Evolutionary conservation across 306 rosid species (phyloP).

Genomic region (Vicia villosa): DNA sequence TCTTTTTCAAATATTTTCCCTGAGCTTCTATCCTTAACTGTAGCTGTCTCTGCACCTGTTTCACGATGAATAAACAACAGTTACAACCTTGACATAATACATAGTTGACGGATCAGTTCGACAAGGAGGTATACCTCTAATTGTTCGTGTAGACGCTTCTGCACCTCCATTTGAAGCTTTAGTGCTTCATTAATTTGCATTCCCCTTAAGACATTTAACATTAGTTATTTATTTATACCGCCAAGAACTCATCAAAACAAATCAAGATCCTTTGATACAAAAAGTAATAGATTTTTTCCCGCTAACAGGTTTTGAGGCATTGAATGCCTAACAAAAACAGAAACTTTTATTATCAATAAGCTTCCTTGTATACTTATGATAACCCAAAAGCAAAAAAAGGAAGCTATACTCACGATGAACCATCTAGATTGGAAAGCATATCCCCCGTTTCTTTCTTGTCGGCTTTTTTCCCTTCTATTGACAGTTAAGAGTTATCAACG

Average conservation of each 20-base stretch:
- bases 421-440: constrained; percentile 72
- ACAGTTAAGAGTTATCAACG: constrained; percentile 42
- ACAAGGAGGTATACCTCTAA: constrained; percentile 70
- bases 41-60: constrained; percentile 97
- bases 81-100: constrained; percentile 2
- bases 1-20: constrained; percentile 95
- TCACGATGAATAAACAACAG: constrained; percentile 14
- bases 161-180: constrained; percentile 99
- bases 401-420: constrained; percentile 85
- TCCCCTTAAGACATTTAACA: constrained; percentile 59
- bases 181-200: constrained; percentile 96
- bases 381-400: constrained; percentile 1
- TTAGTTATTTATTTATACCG: constrained; percentile 8
- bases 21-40: constrained; percentile 96
- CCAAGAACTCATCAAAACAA: constrained; percentile 20
- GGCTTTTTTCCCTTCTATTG: constrained; percentile 74
- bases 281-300: not conserved
- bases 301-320: constrained; percentile 1
- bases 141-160: constrained; percentile 97
- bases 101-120: constrained; percentile 24
- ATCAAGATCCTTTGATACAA: constrained; percentile 17
- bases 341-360: constrained; percentile 3
- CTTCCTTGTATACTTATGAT: constrained; percentile 24
- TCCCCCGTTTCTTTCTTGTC: constrained; percentile 95
- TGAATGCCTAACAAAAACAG: not conserved